Evolutionary conservation across 306 rosid genomes (phyloP).

Genomic region (Lathyrus aphaca): DNA sequence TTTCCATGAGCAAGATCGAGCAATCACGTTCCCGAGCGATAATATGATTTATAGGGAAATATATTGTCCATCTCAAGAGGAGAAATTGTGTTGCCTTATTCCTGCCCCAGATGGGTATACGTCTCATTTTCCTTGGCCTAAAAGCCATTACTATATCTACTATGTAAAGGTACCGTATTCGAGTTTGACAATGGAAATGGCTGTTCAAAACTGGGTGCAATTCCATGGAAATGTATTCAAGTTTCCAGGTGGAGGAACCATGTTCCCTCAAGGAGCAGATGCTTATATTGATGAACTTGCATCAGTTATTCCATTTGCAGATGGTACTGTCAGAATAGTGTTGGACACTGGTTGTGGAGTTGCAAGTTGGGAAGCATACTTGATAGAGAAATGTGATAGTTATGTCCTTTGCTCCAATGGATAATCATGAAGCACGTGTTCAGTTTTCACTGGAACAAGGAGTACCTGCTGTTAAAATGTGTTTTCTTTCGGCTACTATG

Average conservation of each 20-base stretch:
- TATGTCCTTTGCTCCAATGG: constrained; percentile 96
- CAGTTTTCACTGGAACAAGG: constrained; percentile 97
- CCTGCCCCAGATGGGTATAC: constrained; percentile 87
- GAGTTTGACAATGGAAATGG: constrained; percentile 89
- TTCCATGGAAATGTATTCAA: constrained; percentile 85
- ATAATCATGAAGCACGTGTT: constrained; percentile 97
- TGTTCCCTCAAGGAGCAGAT: constrained; percentile 96
- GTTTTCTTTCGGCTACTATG: constrained; percentile 93
- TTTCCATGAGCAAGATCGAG: constrained; percentile 97
- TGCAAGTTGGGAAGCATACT: constrained; percentile 99
- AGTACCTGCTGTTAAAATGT: constrained; percentile 93
- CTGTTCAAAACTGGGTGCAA: constrained; percentile 92
- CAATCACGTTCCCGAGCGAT: constrained; percentile 92
- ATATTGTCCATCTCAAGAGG: constrained; percentile 83
- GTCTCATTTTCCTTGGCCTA: constrained; percentile 94
- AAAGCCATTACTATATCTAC: constrained; percentile 84
- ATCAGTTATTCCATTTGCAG: constrained; percentile 77
- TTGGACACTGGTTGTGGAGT: constrained; percentile 98
- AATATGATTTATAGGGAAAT: constrained; percentile 97
- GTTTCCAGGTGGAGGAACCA: constrained; percentile 99
- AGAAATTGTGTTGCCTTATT: constrained; percentile 85
- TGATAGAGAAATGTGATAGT: constrained; percentile 84
- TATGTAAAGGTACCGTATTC: constrained; percentile 89
- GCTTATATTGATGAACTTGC: constrained; percentile 92
- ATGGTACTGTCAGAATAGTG: constrained; percentile 89